Percentiles rank a stretch among this genome's conserved stretches.
phyloP scores from a whole-genome alignment of 164 flowering plant species.

The Tetracentron sinense region DNA sequence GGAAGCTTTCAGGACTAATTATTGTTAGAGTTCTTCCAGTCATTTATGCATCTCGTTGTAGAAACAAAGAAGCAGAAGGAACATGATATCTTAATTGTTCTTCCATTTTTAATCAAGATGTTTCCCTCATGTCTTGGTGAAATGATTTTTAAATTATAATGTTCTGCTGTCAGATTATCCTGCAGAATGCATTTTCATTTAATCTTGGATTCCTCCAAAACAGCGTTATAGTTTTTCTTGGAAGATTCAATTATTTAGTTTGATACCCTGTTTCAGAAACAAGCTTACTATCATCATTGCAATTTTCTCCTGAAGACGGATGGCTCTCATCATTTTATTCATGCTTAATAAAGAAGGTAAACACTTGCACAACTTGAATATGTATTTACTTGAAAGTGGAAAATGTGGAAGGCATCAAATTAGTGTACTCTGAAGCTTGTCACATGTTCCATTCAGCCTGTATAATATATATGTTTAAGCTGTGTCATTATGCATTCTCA shows the following conservation, averaged over 20 bases:
- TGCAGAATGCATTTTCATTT: background rate
- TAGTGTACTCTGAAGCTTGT: background rate
- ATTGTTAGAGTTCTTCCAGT: background rate
- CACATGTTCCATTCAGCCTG: background rate
- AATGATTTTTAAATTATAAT: background rate
- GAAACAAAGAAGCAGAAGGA: background rate
- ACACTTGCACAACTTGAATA: slow-evolving; percentile 1
- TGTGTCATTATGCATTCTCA: background rate
- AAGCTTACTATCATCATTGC: slow-evolving; percentile 66
- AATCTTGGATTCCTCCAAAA: background rate
- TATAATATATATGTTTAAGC: background rate
- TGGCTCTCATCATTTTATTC: slow-evolving; percentile 93
- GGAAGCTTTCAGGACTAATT: background rate
- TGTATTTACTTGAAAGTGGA: background rate
- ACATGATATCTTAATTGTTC: background rate
- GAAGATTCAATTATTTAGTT: slow-evolving; percentile 5
- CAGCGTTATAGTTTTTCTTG: background rate
- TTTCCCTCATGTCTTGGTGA: background rate
- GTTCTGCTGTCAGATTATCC: background rate
- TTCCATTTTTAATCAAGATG: background rate
- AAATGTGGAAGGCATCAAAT: background rate
- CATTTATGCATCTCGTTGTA: background rate
- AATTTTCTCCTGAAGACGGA: slow-evolving; percentile 77
- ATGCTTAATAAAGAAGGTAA: slow-evolving; percentile 85
- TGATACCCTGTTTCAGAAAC: slow-evolving; percentile 48